A percentile compares a stretch with the other conserved stretches of the same genome.
Conservation (phyloP, 345 rosid species). For the Bruguiera sexangula region DNA sequence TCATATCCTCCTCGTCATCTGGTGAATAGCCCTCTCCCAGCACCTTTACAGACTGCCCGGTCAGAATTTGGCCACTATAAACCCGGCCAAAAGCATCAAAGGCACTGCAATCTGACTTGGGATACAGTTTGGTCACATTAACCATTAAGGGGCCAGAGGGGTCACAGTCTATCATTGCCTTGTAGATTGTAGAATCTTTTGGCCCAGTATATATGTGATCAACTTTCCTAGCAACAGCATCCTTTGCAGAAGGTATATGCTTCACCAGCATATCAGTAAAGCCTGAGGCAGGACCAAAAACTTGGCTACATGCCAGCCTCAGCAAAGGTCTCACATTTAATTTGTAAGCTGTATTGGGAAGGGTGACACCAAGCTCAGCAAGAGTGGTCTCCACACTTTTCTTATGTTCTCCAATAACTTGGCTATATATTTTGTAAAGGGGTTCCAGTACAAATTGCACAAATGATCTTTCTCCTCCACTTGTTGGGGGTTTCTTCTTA, state of each 20-base stretch:
- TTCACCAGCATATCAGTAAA: constrained; percentile 95
- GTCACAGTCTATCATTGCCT: constrained; percentile 87
- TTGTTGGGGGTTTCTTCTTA: constrained; percentile 70
- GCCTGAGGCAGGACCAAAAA: constrained; percentile 94
- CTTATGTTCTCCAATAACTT: constrained; percentile 96
- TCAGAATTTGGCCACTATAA: constrained; percentile 82
- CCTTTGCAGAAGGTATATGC: constrained; percentile 94
- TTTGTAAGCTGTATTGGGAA: constrained; percentile 85
- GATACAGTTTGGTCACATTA: constrained; percentile 89
- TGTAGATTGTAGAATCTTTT: constrained; percentile 58
- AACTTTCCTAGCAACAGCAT: constrained; percentile 73
- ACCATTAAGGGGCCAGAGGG: constrained; percentile 90
- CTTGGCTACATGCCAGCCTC: constrained; percentile 85
- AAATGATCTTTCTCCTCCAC: constrained; percentile 91
- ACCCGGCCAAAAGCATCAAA: constrained; percentile 98
- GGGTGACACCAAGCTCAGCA: constrained; percentile 90
- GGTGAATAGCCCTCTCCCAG: constrained; percentile 98
- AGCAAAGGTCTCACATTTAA: constrained; percentile 88
- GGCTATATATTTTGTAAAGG: constrained; percentile 92
- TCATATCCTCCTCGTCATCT: constrained; percentile 97
- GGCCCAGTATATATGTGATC: constrained; percentile 83
- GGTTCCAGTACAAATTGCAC: constrained; percentile 96
- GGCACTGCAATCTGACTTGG: constrained; percentile 93
- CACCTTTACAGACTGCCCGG: constrained; percentile 86
- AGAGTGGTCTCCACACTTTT: constrained; percentile 96